Conservation (phyloP, 768 basidiomycete species). For the Daedaleopsis sinensis region DNA sequence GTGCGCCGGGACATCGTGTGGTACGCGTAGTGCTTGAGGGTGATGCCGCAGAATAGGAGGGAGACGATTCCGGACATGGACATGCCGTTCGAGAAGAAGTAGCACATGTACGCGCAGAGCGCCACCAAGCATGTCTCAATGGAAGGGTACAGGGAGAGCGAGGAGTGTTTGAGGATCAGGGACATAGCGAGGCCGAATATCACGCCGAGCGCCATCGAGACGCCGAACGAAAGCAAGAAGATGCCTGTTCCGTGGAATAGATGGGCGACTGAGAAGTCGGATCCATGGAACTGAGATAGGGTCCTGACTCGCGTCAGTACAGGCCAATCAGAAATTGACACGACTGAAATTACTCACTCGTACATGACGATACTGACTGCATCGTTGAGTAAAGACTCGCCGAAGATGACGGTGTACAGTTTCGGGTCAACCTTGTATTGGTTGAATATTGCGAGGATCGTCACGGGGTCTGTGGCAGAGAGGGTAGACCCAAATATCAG, state of each 20-base stretch:
- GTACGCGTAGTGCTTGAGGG: constrained; percentile 99
- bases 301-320: constrained; percentile 55
- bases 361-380: constrained; percentile 99
- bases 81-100: constrained; percentile 98
- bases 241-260: constrained; percentile 97
- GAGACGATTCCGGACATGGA: constrained; percentile 97
- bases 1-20: constrained; percentile 98
- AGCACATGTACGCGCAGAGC: constrained; percentile 93
- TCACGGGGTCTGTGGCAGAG: constrained; percentile 97
- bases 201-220: constrained; percentile 94
- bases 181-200: constrained; percentile 90
- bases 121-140: constrained; percentile 98
- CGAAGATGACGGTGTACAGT: constrained; percentile 95
- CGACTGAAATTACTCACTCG: constrained; percentile 69
- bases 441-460: constrained; percentile 97
- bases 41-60: constrained; percentile 97
- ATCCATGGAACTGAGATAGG: constrained; percentile 87
- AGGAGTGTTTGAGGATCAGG: constrained; percentile 92
- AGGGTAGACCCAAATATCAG: constrained; percentile 95
- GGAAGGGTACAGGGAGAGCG: constrained; percentile 81
- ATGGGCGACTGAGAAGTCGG: constrained; percentile 82
- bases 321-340: background rate
- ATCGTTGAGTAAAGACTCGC: constrained; percentile 95
- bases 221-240: constrained; percentile 93
- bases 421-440: constrained; percentile 99